Evolutionary conservation across 805 yeast species (phyloP).

Genomic region (Debaryomyces hansenii): DNA sequence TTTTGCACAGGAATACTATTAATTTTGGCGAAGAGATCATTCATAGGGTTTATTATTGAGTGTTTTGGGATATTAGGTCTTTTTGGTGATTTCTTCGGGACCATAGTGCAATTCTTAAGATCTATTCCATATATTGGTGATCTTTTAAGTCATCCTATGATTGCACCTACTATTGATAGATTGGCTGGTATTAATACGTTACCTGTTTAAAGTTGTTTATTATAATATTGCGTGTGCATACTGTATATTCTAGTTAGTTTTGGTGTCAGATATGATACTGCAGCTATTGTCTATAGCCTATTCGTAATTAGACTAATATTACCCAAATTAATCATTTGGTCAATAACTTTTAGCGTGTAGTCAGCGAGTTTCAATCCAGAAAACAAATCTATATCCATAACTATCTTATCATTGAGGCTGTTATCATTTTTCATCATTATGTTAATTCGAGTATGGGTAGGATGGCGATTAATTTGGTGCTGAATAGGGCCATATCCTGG

Average conservation of each 20-base stretch:
- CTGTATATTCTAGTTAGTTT: not conserved
- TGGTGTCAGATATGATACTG: not conserved
- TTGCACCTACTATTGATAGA: conserved; percentile 67
- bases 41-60: conserved; percentile 83
- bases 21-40: conserved; percentile 74
- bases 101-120: conserved; percentile 81
- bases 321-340: conserved; percentile 1
- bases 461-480: not conserved
- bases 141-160: conserved; percentile 69
- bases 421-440: not conserved
- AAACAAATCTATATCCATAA: conserved; percentile 13
- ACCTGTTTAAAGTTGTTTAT: conserved; percentile 26
- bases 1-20: conserved; percentile 73
- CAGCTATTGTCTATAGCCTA: not conserved
- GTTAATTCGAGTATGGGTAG: not conserved
- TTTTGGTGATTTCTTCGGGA: conserved; percentile 92
- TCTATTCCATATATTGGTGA: conserved; percentile 89
- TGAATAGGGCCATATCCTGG: not conserved
- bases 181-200: conserved; percentile 43
- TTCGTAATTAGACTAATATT: not conserved
- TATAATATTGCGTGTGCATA: not conserved
- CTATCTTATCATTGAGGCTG: not conserved
- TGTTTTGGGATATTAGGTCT: conserved; percentile 85
- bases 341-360: conserved; percentile 3
- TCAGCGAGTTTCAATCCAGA: conserved; percentile 14